A percentile compares a stretch with the other conserved stretches of the same genome.
phyloP scores from a whole-genome alignment of 176 grass and related monocot species.

The Rhipidocladum racemiflorum region DNA sequence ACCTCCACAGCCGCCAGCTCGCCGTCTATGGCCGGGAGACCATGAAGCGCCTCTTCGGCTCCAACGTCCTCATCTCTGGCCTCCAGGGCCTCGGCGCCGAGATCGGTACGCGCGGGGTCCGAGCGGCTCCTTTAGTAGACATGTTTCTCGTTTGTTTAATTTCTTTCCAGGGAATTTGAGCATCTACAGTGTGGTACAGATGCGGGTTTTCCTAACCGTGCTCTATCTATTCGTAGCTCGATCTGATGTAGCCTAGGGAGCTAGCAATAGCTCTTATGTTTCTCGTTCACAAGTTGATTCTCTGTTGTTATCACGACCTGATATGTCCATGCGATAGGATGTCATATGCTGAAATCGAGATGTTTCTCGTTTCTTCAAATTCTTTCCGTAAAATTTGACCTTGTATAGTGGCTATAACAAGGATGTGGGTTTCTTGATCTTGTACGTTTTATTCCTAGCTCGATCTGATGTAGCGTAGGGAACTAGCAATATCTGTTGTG shows the following conservation, averaged over 20 bases:
- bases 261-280: neutral
- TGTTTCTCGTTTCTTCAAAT: too few relatives aligned
- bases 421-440: neutral
- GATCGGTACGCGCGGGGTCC: slow-evolving; percentile 29
- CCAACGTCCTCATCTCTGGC: slow-evolving; percentile 81
- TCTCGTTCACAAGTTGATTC: neutral
- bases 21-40: slow-evolving; percentile 88
- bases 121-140: neutral
- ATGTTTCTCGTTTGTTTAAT: neutral
- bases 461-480: neutral
- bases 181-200: neutral
- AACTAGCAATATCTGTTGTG: neutral
- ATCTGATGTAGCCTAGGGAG: neutral
- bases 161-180: neutral
- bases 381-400: too few relatives aligned
- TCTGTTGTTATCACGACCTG: neutral
- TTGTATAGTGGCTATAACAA: too few relatives aligned
- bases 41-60: slow-evolving; percentile 85
- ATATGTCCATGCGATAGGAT: neutral
- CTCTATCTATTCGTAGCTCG: neutral
- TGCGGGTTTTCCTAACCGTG: neutral
- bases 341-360: too few relatives aligned
- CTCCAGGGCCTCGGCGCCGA: slow-evolving; percentile 75
- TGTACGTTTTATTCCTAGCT: neutral
- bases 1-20: slow-evolving; percentile 86